Evolutionary conservation across 116 monocot genomes (phyloP), one percentile per base, ranked within the genome.

Genomic region (Posidonia oceanica): DNA sequence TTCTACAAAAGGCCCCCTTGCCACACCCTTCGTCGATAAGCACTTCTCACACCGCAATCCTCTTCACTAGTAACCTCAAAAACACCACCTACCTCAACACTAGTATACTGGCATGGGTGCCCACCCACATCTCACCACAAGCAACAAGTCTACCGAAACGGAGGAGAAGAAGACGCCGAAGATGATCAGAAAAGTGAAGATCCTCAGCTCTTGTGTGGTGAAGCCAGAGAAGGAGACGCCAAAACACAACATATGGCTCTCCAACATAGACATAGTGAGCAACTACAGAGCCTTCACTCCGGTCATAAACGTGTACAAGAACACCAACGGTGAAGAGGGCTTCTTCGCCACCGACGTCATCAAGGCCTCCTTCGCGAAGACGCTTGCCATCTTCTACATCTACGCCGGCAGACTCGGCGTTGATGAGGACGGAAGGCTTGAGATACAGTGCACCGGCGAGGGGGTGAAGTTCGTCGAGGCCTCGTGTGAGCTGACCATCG

Each of bases 371-470:
- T 68, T 87, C 16, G 64, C 71, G 5, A 76, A 70, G 61, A 78
- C 79, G 0, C 74, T 87, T 15, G 70, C 81, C 16, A 38, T 51
- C 14, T 87, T 87, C 79, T 81, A 84, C 63, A 71, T 83, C 14
- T 65, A 83, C 39, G 87, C 87, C 59, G 87, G 87, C 5, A 77
- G 75, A 12, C 74, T 87, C 17, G 80, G 57, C 4, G 12, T 57
- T 7, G 79, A 69, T 76, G 52, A 54, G 15, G 56, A 39, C 44
- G 76, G 83, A 7, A 77, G 87, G 41, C n/a, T 75, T 4, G 74
- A 83, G 83, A 75, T 87, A 68, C 29, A 81, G 39, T 87, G 87
- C 83, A 87, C 69, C 3, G 83, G 81, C 7, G 81, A 87, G 15
- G 87, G 87, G 2, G 78, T 61, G 1, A 36, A 21, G 21, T 78